Evolutionary conservation across 139 green algal genomes (phyloP), one percentile per base, ranked within the genome.

Genomic region (Gonium pectorale): DNA sequence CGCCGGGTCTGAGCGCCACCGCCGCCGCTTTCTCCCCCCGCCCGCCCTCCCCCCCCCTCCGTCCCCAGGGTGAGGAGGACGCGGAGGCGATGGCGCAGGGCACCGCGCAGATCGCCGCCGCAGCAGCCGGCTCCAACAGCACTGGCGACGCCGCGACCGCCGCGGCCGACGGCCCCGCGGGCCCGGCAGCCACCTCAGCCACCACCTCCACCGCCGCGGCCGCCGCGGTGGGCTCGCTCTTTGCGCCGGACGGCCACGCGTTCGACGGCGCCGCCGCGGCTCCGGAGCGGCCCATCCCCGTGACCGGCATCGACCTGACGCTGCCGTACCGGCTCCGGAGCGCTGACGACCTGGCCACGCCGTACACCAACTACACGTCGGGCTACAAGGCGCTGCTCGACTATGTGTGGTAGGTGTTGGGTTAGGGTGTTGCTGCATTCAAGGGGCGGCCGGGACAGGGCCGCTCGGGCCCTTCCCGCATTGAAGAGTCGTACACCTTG

Each of bases 321-420:
- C 43, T 87, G 1, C 91, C 93, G 0, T 96, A 91, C 67, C n/a
- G n/a, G 24, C 87, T 96, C 64, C 62, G 54, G 22, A 86, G 86
- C 37, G 92, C 92, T 0, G 95, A 96, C 86, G 87, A 86, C 66
- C 87, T 98, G 71, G 40, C 67, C 21, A 94, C 91, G 5, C 89
- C 91, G 24, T 97, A 93, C 89, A 98, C 92, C 31, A 98, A 98
- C 89, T 97, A 97, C 89, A 95, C 95, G 21, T 89, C 86, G 13
- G 94, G 94, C 8, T 98, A 98, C 82, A 90, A 94, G 75, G 95
- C 92, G 1, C 86, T 96, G 56, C 89, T 98, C 70, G 95, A 98
- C 87, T 98, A 97, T 64, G 75, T 96, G 5, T 97, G 92, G 93
- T 90, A 64, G 11, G 79, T 66, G 4, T n/a, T n/a, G n/a, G n/a